Conservation (phyloP, 2,329 filamentous ascomycete genomes). For the Fusarium pseudoanthophilum region DNA sequence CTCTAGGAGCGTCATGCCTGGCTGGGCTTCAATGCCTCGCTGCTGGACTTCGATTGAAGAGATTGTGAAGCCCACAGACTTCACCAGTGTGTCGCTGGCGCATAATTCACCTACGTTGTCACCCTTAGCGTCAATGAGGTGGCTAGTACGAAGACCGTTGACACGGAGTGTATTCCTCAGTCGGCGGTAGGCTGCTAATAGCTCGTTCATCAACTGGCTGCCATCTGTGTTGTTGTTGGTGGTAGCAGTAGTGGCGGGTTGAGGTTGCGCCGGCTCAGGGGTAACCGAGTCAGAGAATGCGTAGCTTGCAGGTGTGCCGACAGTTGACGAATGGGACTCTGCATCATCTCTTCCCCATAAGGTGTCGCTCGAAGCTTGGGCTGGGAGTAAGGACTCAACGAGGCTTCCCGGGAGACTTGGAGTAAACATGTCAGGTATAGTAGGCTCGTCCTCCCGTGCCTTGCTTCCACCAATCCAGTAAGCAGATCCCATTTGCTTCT, state of each 20-base stretch:
- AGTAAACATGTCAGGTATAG: constrained; percentile 47
- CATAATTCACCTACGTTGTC: constrained; percentile 58
- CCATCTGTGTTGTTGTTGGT: constrained; percentile 18
- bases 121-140: constrained; percentile 47
- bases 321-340: constrained; percentile 45
- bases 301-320: constrained; percentile 56
- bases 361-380: constrained; percentile 51
- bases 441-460: constrained; percentile 49
- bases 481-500: constrained; percentile 62
- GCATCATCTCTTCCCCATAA: constrained; percentile 56
- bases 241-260: constrained; percentile 3
- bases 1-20: constrained; percentile 80
- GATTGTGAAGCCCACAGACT: constrained; percentile 83
- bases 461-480: constrained; percentile 56
- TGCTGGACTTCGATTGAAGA: constrained; percentile 91
- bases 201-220: constrained; percentile 58
- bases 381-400: constrained; percentile 52
- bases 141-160: constrained; percentile 61
- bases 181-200: constrained; percentile 70
- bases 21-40: constrained; percentile 80
- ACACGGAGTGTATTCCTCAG: constrained; percentile 67
- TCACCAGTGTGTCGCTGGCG: constrained; percentile 69
- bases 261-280: constrained; percentile 38
- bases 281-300: constrained; percentile 52
- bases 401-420: constrained; percentile 54